Evolutionary conservation across 441 rosid species (phyloP), one percentile per base, ranked within the genome.

Genomic region (Iberis amara): DNA sequence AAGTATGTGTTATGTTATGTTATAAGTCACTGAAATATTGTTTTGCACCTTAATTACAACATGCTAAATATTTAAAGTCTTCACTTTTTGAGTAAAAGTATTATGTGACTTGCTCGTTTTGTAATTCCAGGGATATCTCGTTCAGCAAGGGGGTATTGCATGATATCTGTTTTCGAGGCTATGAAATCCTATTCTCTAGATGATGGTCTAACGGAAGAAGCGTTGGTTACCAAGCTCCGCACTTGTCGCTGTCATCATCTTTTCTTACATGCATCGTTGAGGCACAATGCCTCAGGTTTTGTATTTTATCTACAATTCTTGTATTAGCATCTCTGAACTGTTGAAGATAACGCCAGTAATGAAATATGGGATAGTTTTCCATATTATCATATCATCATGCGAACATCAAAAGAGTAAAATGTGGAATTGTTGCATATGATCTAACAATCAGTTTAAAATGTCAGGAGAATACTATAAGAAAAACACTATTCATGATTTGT

Each of bases 181-280:
- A 86, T 89, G 99, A 89, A 86, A 82, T 83, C 97, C 39, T 94
- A 85, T 76, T 77, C 87, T 15, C 74, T 62, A 60, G 96, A 89
- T 75, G 97, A 94, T 72, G 80, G 97, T 61, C 78, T 94, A 61
- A 86, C 97, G 36, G 99, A 94, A 77, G 99, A 89, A 71, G 95
- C 99, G 9, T 61, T 94, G 65, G 95, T 94, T 61, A 81, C 87
- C 11, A 94, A 94, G 77, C 87, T 94, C 61, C 90, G 96, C 27
- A 86, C 95, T 11, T 80, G 81, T 65, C 89, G 64, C 7, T 83
- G 76, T 56, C 99, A 94, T 75, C 85, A 94, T 75, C 77, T 94
- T 27, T 94, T 81, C 79, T 78, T 94, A 66, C 94, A 94, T 72
- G 59, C 74, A 36, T 89, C 97, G 2, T 69, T 94, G 80, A 80